Evolutionary conservation across 2,329 filamentous ascomycete genomes (phyloP), one percentile per base, ranked within the genome.

Genomic region (Phyllosticta citriasiana): DNA sequence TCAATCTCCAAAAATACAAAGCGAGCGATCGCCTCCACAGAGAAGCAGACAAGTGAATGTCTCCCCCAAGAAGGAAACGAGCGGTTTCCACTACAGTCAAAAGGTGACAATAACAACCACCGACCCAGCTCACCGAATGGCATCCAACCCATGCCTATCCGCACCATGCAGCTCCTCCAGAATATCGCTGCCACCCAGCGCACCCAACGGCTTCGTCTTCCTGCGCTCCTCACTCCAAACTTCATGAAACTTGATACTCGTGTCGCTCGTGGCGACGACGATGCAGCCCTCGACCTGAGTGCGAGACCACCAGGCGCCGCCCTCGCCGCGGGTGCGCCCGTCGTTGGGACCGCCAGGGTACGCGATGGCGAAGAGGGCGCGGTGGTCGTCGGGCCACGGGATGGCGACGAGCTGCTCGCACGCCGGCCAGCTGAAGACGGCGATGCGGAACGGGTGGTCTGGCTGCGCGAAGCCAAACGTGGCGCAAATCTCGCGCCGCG

Each of bases 391-490:
- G 57, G 85, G 86, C 93, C 85, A 97, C 0, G 91, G 89, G 61
- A 97, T 88, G 16, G 88, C 87, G 10, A 90, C 88, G 1, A 97
- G 83, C 70, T 94, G 89, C 65, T 85, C 84, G 74, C 94, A 97
- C 60, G 89, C 88, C 0, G 94, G 94, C 94, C 94, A 97, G 54
- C 88, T 88, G 74, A 97, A 99, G 8, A 97, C 87, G 1, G 91
- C 94, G 65, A 99, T 89, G 22, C 94, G 86, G 67, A 88, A 89
- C 0, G 88, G 85, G 69, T 99, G 94, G 52, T 96, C 89, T 0
- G 93, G 91, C 66, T 96, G 88, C 3, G 92, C 85, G 70, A 95
- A 97, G 4, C 94, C 93, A 74, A 99, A 97, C 0, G 93, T 97
- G 1, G 91, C 94, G 0, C 85, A 89, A 65, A 99, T 94, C 72